phyloP scores from a whole-genome alignment of 768 basidiomycete species.

The Lactifluus echinatus region DNA sequence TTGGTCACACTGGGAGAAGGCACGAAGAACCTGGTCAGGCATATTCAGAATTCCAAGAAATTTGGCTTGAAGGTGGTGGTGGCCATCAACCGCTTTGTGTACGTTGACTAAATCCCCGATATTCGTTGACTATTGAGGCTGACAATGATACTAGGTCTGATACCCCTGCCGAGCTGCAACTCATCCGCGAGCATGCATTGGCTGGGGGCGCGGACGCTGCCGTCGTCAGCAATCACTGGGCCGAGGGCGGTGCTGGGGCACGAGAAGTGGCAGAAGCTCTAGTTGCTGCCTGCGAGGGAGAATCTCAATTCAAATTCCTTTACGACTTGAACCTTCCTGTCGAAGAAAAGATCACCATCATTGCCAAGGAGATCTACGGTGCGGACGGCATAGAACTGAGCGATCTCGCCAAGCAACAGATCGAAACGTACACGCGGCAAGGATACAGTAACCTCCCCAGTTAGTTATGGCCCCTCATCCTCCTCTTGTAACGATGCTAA shows the following conservation, averaged over 20 bases:
- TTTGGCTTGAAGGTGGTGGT: constrained; percentile 96
- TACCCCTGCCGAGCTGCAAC: constrained; percentile 78
- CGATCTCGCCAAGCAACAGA: constrained; percentile 73
- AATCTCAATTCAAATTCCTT: constrained; percentile 85
- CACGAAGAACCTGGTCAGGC: constrained; percentile 85
- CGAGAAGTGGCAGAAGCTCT: constrained; percentile 88
- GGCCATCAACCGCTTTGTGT: constrained; percentile 93
- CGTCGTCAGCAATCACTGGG: constrained; percentile 96
- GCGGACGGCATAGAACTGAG: constrained; percentile 86
- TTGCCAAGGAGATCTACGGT: constrained; percentile 88
- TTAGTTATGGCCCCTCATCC: too few relatives aligned
- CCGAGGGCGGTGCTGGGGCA: constrained; percentile 88
- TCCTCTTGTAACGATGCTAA: constrained; percentile 1
- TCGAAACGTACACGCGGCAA: constrained; percentile 87
- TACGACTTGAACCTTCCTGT: constrained; percentile 81
- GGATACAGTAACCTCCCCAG: constrained; percentile 75
- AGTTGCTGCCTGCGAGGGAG: constrained; percentile 72
- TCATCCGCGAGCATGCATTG: constrained; percentile 73
- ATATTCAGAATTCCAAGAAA: constrained; percentile 92
- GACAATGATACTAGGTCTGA: constrained; percentile 53
- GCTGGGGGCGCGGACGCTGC: constrained; percentile 89
- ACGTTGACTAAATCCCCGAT: constrained; percentile 28
- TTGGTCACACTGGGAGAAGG: constrained; percentile 84
- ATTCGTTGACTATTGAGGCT: background rate
- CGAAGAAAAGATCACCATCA: constrained; percentile 80